Evolutionary conservation across 202 grass and related monocot species (phyloP).

Genomic region (Zizania palustris): DNA sequence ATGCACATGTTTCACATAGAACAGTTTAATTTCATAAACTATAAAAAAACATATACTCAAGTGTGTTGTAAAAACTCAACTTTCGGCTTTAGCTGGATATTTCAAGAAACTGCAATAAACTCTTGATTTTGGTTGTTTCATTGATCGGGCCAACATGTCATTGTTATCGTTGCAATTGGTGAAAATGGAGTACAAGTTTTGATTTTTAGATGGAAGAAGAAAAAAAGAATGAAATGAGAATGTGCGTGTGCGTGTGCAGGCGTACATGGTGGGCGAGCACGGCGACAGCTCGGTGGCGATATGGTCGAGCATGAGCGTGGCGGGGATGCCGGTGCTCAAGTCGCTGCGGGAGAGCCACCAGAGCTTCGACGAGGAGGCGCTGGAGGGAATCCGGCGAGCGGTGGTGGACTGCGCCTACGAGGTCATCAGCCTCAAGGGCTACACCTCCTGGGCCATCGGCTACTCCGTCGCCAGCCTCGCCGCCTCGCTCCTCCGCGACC

Average conservation of each 20-base stretch:
- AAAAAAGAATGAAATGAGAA: no score
- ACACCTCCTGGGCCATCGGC: constrained; percentile 91
- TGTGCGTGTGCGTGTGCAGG: constrained; percentile 25
- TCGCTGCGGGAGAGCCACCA: constrained; percentile 52
- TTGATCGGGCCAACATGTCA: no score
- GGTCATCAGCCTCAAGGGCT: constrained; percentile 78
- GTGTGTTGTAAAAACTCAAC: no score
- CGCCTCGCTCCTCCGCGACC: constrained; percentile 69
- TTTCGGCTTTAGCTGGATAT: no score
- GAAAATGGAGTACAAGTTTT: no score
- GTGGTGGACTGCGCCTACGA: constrained; percentile 73
- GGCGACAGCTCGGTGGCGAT: constrained; percentile 92
- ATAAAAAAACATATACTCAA: no score
- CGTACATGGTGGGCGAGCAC: constrained; percentile 95
- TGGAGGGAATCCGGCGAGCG: constrained; percentile 61
- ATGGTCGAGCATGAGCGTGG: constrained; percentile 80
- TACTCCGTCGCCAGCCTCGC: constrained; percentile 75
- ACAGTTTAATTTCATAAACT: no score
- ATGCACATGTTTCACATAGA: no score
- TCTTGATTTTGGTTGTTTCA: no score
- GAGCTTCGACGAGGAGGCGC: constrained; percentile 37
- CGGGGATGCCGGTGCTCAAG: constrained; percentile 67
- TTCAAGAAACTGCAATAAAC: no score
- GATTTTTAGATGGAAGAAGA: no score
- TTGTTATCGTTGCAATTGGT: no score